These are phyloP conservation scores for Plasmodium gonderi DNA, from an alignment of 169 alveolate species.

Conservation along the genomic window DNA sequence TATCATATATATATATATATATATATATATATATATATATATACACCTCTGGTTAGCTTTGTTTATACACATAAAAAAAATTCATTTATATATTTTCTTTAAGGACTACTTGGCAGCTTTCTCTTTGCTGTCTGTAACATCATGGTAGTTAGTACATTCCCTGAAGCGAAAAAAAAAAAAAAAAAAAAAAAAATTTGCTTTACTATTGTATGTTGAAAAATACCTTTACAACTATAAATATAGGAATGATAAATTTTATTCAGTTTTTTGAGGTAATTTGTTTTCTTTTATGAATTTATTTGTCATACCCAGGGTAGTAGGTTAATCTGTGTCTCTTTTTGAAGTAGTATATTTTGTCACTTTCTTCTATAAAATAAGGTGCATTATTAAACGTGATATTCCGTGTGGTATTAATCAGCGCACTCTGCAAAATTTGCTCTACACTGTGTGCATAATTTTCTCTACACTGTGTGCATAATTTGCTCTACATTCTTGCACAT, in stretches of 20 bases:
- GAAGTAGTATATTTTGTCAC: constrained; percentile 46
- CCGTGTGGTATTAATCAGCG: not conserved
- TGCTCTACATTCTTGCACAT: too few relatives aligned
- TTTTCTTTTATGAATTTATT: not conserved
- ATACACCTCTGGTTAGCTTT: not conserved
- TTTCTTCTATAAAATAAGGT: constrained; percentile 19
- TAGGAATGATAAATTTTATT: not conserved
- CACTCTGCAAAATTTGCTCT: too few relatives aligned
- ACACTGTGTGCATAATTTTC: too few relatives aligned
- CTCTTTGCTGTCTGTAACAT: constrained; percentile 6
- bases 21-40: too few relatives aligned
- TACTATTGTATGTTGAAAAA: not conserved
- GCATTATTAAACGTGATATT: not conserved
- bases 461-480: too few relatives aligned
- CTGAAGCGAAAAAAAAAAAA: not conserved
- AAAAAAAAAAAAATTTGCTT: not conserved
- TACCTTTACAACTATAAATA: not conserved
- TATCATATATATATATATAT: too few relatives aligned
- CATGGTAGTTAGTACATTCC: constrained; percentile 38
- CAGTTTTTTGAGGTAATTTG: not conserved
- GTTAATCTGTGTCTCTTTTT: constrained; percentile 52
- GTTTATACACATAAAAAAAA: not conserved
- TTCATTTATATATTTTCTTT: not conserved
- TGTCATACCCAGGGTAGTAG: constrained; percentile 62
- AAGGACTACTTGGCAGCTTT: not conserved